Conservation (phyloP, 306 rosid genomes). For the Sophora flavescens region DNA sequence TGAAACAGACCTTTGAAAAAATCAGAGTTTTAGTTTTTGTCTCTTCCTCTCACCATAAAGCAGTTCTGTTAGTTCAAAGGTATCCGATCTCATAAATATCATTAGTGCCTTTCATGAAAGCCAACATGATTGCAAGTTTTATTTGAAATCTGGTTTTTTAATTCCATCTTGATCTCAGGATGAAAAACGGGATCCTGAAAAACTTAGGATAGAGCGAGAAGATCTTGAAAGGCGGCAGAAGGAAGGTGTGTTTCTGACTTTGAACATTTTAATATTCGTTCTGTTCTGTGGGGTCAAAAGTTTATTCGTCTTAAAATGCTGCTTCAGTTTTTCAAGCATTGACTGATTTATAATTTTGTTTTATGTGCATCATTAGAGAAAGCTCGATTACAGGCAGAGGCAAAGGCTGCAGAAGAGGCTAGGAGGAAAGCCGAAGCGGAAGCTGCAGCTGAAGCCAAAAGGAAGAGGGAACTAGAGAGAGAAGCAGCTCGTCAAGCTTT, state of each 20-base stretch:
- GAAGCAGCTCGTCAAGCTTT: conserved; percentile 96
- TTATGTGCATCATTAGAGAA: conserved; percentile 61
- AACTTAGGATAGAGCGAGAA: conserved; percentile 82
- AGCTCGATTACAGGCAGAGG: conserved; percentile 95
- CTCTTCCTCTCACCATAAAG: conserved; percentile 11
- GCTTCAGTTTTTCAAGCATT: conserved; percentile 12
- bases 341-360: conserved; percentile 18
- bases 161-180: conserved; percentile 62
- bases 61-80: conserved; percentile 23
- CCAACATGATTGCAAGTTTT: neutral
- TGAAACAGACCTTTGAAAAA: conserved; percentile 5
- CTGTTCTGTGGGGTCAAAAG: neutral
- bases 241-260: conserved; percentile 69
- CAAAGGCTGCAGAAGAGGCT: conserved; percentile 96
- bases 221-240: conserved; percentile 85
- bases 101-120: conserved; percentile 15
- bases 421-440: conserved; percentile 77
- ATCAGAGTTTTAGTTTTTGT: conserved; percentile 11
- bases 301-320: conserved; percentile 5
- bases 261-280: conserved; percentile 14
- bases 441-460: conserved; percentile 85
- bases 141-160: conserved; percentile 28
- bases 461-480: conserved; percentile 84
- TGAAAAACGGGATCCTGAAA: conserved; percentile 90
- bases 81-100: conserved; percentile 3